Evolutionary conservation across 208 protist genomes (phyloP), one percentile per base, ranked within the genome.

Genomic region (Naegleria fowleri): DNA sequence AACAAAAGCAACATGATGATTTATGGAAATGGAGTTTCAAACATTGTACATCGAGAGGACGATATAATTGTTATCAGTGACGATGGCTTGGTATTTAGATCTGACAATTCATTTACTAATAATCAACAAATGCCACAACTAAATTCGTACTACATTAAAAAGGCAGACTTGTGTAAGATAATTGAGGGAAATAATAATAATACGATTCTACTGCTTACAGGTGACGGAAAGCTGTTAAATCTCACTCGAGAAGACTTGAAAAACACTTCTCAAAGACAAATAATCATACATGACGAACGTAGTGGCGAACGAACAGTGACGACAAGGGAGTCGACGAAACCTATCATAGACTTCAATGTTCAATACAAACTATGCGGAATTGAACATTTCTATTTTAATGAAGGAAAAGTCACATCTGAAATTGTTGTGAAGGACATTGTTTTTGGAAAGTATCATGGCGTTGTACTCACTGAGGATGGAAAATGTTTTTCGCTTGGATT

Each of bases 141-240:
- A 36, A 33, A 79, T 79, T 79, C 67, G 9, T 79, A 79, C n/a
- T 79, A 79, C 67, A 79, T 79, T 79, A 79, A 79, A 79, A 79
- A 79, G 1, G 67, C 67, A 36, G 29, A 79, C 25, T 3, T 67
- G 11, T 67, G 19, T 29, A 67, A 29, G 11, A 48, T 48, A 48
- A 67, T 67, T 67, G 55, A 67, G 55, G 55, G 22, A 22, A 79
- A 79, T 36, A 33, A 0, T 36, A 33, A 36, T 79, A 36, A 19
- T 0, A 25, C 29, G 0, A 29, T 79, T 36, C 6, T 79, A 36
- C n/a, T 79, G 29, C 67, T 79, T 5, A 79, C 25, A 5, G 67
- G 67, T 9, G 67, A 79, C n/a, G 67, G 67, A 36, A 79, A 79
- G n/a, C 2, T 67, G 11, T 67, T 67, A 67, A 48, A 48, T 9